These are phyloP conservation scores for Eutypa lata DNA, from an alignment of 2,329 filamentous ascomycete genomes.

Conservation along the genomic window DNA sequence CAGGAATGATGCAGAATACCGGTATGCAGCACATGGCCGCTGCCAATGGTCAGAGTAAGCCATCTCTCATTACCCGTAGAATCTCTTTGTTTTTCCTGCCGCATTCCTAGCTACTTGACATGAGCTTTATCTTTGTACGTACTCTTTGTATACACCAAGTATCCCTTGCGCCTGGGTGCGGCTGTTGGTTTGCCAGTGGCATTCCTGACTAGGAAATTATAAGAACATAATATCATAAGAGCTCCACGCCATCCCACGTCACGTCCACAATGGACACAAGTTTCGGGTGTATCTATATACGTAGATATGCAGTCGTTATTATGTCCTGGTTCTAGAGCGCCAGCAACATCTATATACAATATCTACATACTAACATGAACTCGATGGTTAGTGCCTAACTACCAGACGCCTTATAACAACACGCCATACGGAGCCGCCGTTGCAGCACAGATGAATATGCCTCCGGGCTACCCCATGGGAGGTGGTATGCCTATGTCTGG, in stretches of 20 bases:
- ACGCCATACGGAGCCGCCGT: conserved; percentile 54
- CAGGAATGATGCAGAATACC: conserved; percentile 62
- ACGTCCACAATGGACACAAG: no score
- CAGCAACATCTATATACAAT: conserved; percentile 1
- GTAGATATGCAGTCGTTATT: conserved; percentile 14
- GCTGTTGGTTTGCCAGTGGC: conserved; percentile 9
- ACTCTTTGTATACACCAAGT: neutral
- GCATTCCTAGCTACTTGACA: conserved; percentile 8
- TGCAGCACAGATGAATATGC: conserved; percentile 45
- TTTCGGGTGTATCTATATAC: no score
- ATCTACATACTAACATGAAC: conserved; percentile 27
- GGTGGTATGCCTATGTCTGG: conserved; percentile 47
- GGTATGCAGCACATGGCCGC: conserved; percentile 56
- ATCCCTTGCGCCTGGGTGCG: conserved; percentile 8
- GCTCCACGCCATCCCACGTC: neutral
- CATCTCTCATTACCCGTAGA: conserved; percentile 15
- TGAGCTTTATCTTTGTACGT: neutral
- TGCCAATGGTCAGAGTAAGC: conserved; percentile 59
- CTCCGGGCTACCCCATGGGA: conserved; percentile 56
- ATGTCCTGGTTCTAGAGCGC: conserved; percentile 10
- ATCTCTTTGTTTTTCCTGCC: conserved; percentile 16
- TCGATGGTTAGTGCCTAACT: conserved; percentile 45
- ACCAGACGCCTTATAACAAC: conserved; percentile 56
- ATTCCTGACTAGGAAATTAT: conserved; percentile 4
- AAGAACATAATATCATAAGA: conserved; percentile 10